phyloP scores from a whole-genome alignment of 2,329 filamentous ascomycete species.

The Magnaporthiopsis rhizophila region DNA sequence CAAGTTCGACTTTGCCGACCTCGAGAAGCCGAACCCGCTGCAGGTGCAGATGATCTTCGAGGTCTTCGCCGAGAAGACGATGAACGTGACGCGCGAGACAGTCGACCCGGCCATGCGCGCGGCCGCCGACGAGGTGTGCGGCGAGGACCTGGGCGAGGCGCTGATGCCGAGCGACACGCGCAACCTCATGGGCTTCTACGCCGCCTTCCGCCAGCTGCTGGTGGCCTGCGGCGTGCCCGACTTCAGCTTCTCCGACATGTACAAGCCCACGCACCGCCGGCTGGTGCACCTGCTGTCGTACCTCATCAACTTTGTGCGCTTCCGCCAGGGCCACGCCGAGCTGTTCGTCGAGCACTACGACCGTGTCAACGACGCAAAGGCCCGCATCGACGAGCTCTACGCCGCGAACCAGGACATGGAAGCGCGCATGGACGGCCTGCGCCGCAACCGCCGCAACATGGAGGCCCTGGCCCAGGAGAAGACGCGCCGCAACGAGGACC shows the following conservation, averaged over 20 bases:
- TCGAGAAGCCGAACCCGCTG: constrained; percentile 87
- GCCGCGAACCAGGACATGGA: constrained; percentile 83
- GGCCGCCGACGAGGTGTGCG: constrained; percentile 78
- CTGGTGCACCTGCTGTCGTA: constrained; percentile 95
- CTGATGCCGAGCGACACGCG: constrained; percentile 74
- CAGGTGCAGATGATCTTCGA: constrained; percentile 98
- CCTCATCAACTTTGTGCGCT: constrained; percentile 97
- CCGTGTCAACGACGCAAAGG: constrained; percentile 77
- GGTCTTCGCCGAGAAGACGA: constrained; percentile 89
- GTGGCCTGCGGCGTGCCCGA: constrained; percentile 86
- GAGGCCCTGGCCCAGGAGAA: constrained; percentile 79
- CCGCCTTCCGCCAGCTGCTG: constrained; percentile 70
- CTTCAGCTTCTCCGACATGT: constrained; percentile 87
- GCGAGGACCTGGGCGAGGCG: constrained; percentile 74
- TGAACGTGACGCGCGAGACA: constrained; percentile 87
- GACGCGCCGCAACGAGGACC: constrained; percentile 74
- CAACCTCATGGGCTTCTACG: constrained; percentile 93
- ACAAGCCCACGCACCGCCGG: constrained; percentile 81
- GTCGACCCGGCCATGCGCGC: constrained; percentile 94
- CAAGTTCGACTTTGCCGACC: constrained; percentile 75
- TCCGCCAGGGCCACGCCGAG: constrained; percentile 83
- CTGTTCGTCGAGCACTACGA: constrained; percentile 94
- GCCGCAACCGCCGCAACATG: constrained; percentile 68
- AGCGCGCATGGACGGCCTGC: constrained; percentile 70
- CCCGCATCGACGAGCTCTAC: constrained; percentile 79